Evolutionary conservation across 2,329 filamentous ascomycete species (phyloP).

Genomic region (Penicillium griseofulvum): DNA sequence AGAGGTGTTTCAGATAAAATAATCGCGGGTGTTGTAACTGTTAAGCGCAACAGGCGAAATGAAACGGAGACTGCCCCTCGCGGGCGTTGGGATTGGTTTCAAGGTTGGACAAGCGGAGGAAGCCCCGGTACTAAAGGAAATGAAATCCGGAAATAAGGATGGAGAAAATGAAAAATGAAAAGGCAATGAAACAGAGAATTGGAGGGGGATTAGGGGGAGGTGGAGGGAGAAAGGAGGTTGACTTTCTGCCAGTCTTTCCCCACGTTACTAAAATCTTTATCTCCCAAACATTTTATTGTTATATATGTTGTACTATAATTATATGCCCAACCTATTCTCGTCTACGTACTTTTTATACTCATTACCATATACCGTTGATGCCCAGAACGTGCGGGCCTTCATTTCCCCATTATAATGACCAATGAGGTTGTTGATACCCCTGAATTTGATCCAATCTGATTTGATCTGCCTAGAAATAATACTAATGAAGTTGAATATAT

Average conservation of each 20-base stretch:
- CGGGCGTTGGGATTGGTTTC: constrained; percentile 12
- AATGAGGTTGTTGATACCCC: not conserved
- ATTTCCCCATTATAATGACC: constrained; percentile 5
- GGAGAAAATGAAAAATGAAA: constrained; percentile 1
- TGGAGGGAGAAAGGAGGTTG: constrained; percentile 11
- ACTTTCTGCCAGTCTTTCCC: constrained; percentile 7
- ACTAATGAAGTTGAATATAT: not conserved
- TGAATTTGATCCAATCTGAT: not conserved
- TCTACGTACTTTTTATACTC: not conserved
- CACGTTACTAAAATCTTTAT: not conserved
- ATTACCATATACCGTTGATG: not conserved
- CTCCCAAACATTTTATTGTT: no score
- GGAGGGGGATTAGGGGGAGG: not conserved
- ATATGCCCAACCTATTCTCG: not conserved
- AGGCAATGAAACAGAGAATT: not conserved
- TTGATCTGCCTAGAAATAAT: not conserved
- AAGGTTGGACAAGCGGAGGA: constrained; percentile 8
- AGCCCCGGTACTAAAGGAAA: not conserved
- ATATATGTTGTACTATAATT: not conserved
- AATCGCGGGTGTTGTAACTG: constrained; percentile 21
- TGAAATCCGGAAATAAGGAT: not conserved
- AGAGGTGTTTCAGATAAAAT: constrained; percentile 20
- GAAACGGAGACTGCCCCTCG: constrained; percentile 22
- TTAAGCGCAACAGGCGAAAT: constrained; percentile 20
- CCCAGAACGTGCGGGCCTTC: constrained; percentile 18